phyloP scores from a whole-genome alignment of 2,329 filamentous ascomycete species.

The Penicillium fuscoglaucum region DNA sequence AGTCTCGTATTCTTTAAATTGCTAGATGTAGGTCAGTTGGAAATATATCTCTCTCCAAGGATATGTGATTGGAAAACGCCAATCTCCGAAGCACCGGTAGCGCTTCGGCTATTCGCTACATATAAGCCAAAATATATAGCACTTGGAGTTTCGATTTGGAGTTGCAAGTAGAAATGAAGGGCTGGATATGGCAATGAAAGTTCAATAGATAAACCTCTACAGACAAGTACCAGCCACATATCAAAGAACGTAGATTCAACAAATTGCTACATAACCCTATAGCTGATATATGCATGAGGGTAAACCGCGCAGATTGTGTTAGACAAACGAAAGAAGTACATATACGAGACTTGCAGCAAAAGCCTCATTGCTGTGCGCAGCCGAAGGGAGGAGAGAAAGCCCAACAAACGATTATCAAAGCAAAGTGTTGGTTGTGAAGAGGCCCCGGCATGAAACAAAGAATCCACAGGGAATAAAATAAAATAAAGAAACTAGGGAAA shows the following conservation, averaged over 20 bases:
- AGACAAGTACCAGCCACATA: neutral
- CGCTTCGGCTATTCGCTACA: neutral
- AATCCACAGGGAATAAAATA: conserved; percentile 2
- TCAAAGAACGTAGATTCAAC: neutral
- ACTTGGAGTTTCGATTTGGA: neutral
- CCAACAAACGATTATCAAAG: conserved; percentile 11
- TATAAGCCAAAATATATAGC: neutral
- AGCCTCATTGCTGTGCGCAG: conserved; percentile 1
- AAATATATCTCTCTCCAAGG: neutral
- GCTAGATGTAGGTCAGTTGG: neutral
- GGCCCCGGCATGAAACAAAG: neutral
- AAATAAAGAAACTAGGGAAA: conserved; percentile 2
- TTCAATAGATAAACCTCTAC: neutral
- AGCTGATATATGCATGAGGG: neutral
- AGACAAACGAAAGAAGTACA: conserved; percentile 3
- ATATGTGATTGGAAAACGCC: neutral
- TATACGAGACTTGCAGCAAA: neutral
- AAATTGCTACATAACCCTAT: conserved; percentile 1
- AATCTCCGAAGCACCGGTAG: neutral
- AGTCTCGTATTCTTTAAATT: neutral
- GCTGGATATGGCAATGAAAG: neutral
- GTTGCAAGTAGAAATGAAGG: neutral
- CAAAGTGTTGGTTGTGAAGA: conserved; percentile 11
- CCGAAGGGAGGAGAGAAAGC: neutral
- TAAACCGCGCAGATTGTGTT: neutral